Conservation (phyloP, 2,329 filamentous ascomycete genomes). For the Cladophialophora chaetospira region DNA sequence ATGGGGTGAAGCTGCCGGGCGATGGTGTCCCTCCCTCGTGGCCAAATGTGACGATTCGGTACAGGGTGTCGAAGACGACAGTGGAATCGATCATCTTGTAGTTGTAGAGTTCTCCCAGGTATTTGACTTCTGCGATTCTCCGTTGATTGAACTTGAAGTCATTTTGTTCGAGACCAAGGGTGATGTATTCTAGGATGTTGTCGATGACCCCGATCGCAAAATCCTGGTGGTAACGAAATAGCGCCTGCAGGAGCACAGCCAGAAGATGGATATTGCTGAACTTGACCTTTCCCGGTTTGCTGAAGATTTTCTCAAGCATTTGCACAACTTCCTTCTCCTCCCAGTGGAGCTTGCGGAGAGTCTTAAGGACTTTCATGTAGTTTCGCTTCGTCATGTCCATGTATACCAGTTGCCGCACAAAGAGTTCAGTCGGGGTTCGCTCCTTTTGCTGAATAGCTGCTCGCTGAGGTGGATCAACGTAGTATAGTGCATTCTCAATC, state of each 20-base stretch:
- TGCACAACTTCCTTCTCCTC: slow-evolving; percentile 84
- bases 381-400: slow-evolving; percentile 92
- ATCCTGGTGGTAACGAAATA: slow-evolving; percentile 87
- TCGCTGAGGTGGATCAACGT: slow-evolving; percentile 91
- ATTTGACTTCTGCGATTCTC: slow-evolving; percentile 92
- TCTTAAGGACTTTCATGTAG: slow-evolving; percentile 89
- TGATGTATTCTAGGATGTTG: slow-evolving; percentile 84
- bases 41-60: slow-evolving; percentile 90
- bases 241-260: slow-evolving; percentile 81
- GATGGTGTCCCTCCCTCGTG: slow-evolving; percentile 79
- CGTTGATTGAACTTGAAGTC: slow-evolving; percentile 98
- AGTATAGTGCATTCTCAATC: slow-evolving; percentile 97
- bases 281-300: slow-evolving; percentile 95
- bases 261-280: slow-evolving; percentile 95
- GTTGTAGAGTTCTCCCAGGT: slow-evolving; percentile 93
- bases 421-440: slow-evolving; percentile 87
- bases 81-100: slow-evolving; percentile 96
- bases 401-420: slow-evolving; percentile 90
- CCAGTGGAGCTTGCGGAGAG: slow-evolving; percentile 95
- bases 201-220: slow-evolving; percentile 93
- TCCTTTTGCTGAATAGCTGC: slow-evolving; percentile 97
- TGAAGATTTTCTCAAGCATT: slow-evolving; percentile 86
- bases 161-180: slow-evolving; percentile 86
- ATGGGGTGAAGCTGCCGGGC: slow-evolving; percentile 71
- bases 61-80: slow-evolving; percentile 92